Evolutionary conservation across 768 basidiomycete genomes (phyloP).

Genomic region (Megacollybia marginata): DNA sequence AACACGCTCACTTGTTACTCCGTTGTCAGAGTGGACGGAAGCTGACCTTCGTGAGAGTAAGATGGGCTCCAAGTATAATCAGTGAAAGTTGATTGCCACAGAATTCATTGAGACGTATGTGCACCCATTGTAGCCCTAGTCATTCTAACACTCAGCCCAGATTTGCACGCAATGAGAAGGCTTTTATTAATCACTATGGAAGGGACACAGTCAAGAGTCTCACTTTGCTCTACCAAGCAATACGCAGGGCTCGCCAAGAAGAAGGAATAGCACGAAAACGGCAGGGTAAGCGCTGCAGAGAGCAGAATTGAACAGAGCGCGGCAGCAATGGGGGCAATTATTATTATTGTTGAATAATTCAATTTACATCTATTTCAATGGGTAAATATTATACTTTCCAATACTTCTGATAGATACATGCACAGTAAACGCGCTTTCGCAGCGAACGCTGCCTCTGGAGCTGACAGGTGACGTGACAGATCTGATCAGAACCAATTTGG

Average conservation of each 20-base stretch:
- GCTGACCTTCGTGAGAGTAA: background rate
- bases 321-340: background rate
- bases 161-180: background rate
- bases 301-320: background rate
- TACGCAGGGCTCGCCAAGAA: background rate
- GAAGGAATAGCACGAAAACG: background rate
- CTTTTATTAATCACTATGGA: background rate
- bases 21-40: constrained; percentile 6
- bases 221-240: background rate
- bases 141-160: background rate
- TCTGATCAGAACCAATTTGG: background rate
- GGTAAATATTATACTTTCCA: too few species aligned
- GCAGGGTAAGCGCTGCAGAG: background rate
- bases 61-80: background rate
- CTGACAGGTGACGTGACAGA: background rate
- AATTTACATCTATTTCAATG: too few species aligned
- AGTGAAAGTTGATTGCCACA: background rate
- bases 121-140: background rate
- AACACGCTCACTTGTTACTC: background rate
- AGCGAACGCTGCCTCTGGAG: background rate
- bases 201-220: background rate
- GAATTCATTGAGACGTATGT: background rate
- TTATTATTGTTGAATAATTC: background rate
- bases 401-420: background rate
- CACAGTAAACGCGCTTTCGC: background rate